Evolutionary conservation across 345 rosid species (phyloP).

Genomic region (Brassica juncea): DNA sequence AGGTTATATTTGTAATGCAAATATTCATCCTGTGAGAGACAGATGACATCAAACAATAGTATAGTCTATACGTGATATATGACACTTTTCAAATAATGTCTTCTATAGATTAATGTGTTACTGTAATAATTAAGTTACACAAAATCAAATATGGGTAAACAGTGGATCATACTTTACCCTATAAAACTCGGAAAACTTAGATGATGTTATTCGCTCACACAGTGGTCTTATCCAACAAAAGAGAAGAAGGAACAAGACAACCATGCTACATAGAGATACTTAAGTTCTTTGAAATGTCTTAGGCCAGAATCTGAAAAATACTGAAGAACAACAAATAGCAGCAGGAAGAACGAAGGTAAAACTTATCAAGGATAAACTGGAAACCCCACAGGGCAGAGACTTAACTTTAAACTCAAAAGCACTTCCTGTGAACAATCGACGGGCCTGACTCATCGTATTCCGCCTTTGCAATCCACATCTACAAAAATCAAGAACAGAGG

Average conservation of each 20-base stretch:
- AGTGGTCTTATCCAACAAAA: constrained; percentile 15
- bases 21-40: too few relatives aligned
- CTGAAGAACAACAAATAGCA: neutral
- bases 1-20: neutral
- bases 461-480: constrained; percentile 93
- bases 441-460: constrained; percentile 91
- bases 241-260: constrained; percentile 6
- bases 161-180: neutral
- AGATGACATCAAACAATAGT: too few relatives aligned
- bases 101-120: too few relatives aligned
- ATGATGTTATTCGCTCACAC: constrained; percentile 21
- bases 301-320: constrained; percentile 22
- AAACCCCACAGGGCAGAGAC: constrained; percentile 14
- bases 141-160: neutral
- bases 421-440: constrained; percentile 84
- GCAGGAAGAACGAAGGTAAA: constrained; percentile 13
- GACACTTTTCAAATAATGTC: too few relatives aligned
- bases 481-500: constrained; percentile 5
- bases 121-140: neutral
- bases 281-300: constrained; percentile 14
- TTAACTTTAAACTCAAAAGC: constrained; percentile 61
- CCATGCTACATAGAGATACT: constrained; percentile 23
- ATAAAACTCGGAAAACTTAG: neutral
- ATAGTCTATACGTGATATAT: neutral
- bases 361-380: constrained; percentile 9